phyloP scores from a whole-genome alignment of 176 grass and related monocot genomes.

The Avena eriantha region DNA sequence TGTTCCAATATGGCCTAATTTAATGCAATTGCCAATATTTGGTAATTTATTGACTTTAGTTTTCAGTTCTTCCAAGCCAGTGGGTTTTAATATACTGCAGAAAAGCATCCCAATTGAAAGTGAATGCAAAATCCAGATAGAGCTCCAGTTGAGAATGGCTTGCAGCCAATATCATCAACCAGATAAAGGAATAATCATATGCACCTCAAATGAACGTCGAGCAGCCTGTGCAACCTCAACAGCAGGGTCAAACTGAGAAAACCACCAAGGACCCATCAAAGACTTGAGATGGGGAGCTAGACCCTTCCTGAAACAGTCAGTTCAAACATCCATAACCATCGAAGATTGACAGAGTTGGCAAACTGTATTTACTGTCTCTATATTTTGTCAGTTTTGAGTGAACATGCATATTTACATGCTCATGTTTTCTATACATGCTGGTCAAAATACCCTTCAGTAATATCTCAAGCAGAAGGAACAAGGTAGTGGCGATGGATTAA shows the following conservation, averaged over 20 bases:
- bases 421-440: background rate
- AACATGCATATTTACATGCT: background rate
- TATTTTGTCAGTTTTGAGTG: background rate
- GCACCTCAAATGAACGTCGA: constrained; percentile 87
- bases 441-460: constrained; percentile 2
- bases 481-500: background rate
- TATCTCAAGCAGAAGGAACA: constrained; percentile 27
- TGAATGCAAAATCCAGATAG: constrained; percentile 23
- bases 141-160: background rate
- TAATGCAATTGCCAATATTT: background rate
- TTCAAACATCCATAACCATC: background rate
- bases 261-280: constrained; percentile 99
- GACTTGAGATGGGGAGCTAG: constrained; percentile 90
- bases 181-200: constrained; percentile 29
- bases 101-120: constrained; percentile 27
- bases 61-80: constrained; percentile 1
- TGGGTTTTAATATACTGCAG: background rate
- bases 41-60: background rate
- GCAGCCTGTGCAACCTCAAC: constrained; percentile 91
- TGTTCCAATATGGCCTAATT: background rate
- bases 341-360: constrained; percentile 25
- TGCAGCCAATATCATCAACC: constrained; percentile 25
- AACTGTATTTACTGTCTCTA: background rate
- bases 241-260: constrained; percentile 96
- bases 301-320: constrained; percentile 70